Evolutionary conservation across 371 early-diverging fungal genomes (phyloP), one percentile per base, ranked within the genome.

Genomic region (Mortierella sp.): DNA sequence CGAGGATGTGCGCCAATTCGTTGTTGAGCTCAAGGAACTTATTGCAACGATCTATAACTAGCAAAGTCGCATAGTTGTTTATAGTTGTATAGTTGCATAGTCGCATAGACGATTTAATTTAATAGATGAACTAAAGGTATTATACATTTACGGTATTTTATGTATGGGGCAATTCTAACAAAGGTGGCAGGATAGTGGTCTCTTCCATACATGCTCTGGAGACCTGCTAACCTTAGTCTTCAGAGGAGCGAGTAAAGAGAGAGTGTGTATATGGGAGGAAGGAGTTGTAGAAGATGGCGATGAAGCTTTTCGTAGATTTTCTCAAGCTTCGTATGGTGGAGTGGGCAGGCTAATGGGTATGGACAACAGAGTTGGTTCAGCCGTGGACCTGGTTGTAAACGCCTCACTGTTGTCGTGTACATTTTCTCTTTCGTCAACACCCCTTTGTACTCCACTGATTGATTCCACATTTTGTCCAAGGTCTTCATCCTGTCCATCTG

Each of bases 1-100:
- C 83, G 83, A 74, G 55, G 99, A 99, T 65, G 94, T 96, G 2
- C 78, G 82, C 56, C 32, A 62, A 22, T 86, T 84, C 72, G 86
- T 89, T 15, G 69, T 72, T 3, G 76, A 71, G 35, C 83, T 91
- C 56, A 87, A 87, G 72, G 62, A 83, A 9, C 75, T 85, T 22
- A 82, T 89, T 61, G 79, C 86, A 23, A 42, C 74, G n/a, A 68
- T 88, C 5, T 85, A 85, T 56, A 32, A 59, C n/a, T 63, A 76
- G 43, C n/a, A n/a, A n/a, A n/a, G n/a, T n/a, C n/a, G n/a, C n/a
- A 67, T 42, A 26, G 13, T 6, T 53, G 22, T 53, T 53, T 51
- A 26, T 53, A 26, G 0, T 26, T 28, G 7, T 22, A 28, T 10
- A 22, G 40, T 40, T 40, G 6, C 13, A 40, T 13, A n/a, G n/a